Conservation (phyloP, 495 filamentous ascomycete genomes). For the Daldinia vernicosa region DNA sequence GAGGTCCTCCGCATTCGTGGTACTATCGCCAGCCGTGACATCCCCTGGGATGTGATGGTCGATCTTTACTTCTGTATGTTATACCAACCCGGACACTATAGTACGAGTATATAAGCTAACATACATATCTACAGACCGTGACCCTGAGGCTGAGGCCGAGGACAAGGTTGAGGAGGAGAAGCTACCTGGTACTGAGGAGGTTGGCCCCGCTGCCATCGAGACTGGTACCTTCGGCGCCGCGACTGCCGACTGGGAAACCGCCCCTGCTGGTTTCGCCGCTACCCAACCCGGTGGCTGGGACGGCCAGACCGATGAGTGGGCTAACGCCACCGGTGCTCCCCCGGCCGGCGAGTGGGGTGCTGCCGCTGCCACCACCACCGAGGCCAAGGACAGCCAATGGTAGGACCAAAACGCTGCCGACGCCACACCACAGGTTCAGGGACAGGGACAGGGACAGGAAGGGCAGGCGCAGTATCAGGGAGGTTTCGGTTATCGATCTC, state of each 20-base stretch:
- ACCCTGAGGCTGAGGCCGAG: slow-evolving; percentile 98
- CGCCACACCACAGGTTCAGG: neutral
- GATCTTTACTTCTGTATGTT: slow-evolving; percentile 96
- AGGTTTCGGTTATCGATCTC: neutral
- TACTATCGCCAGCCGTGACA: slow-evolving; percentile 91
- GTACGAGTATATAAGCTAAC: slow-evolving; percentile 32
- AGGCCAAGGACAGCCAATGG: slow-evolving; percentile 69
- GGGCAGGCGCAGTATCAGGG: neutral
- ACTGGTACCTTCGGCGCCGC: slow-evolving; percentile 70
- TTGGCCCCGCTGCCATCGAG: slow-evolving; percentile 79
- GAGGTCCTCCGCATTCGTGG: slow-evolving; percentile 98
- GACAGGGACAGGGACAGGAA: neutral
- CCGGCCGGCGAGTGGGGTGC: slow-evolving; percentile 74
- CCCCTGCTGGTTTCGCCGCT: slow-evolving; percentile 68
- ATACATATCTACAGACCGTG: slow-evolving; percentile 70
- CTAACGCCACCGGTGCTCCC: slow-evolving; percentile 53
- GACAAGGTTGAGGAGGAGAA: slow-evolving; percentile 78
- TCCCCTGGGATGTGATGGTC: slow-evolving; percentile 97
- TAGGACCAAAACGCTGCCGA: slow-evolving; percentile 54
- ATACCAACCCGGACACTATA: neutral
- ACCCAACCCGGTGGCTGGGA: slow-evolving; percentile 80
- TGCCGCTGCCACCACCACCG: slow-evolving; percentile 46
- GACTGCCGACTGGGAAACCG: slow-evolving; percentile 75
- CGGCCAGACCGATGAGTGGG: slow-evolving; percentile 58
- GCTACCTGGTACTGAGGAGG: slow-evolving; percentile 83